These are phyloP conservation scores for Alternaria dauci DNA, from an alignment of 2,329 filamentous ascomycete genomes.

Conservation along the genomic window DNA sequence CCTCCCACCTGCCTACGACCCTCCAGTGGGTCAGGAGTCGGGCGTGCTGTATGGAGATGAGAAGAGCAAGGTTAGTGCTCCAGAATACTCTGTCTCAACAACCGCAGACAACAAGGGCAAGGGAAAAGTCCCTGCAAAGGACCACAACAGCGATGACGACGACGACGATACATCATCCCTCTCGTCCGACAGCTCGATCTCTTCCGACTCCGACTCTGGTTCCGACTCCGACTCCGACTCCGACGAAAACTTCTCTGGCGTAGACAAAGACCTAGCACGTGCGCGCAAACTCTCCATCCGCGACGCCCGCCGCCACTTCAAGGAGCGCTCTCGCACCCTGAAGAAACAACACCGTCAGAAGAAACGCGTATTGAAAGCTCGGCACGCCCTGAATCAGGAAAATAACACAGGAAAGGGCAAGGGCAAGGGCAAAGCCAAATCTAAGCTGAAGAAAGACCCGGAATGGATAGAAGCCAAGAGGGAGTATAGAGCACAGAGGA, in stretches of 20 bases:
- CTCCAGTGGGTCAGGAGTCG: conserved; percentile 28
- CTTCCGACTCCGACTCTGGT: conserved; percentile 12
- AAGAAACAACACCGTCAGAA: conserved; percentile 24
- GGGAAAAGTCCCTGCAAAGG: conserved; percentile 3
- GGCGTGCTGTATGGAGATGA: conserved; percentile 23
- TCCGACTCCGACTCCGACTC: conserved; percentile 26
- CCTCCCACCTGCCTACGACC: conserved; percentile 26
- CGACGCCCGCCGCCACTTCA: conserved; percentile 19
- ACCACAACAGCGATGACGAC: conserved; percentile 12
- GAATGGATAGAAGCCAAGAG: conserved; percentile 36
- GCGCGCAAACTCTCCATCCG: conserved; percentile 37
- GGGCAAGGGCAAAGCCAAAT: conserved; percentile 28
- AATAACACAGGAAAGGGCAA: conserved; percentile 8
- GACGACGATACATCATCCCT: conserved; percentile 32
- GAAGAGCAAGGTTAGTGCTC: conserved; percentile 4
- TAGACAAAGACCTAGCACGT: conserved; percentile 19
- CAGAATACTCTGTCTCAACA: not conserved
- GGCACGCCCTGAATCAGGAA: not conserved
- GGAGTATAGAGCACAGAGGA: conserved; percentile 34
- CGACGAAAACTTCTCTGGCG: conserved; percentile 21
- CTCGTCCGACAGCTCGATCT: conserved; percentile 32
- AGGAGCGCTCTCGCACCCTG: conserved; percentile 21
- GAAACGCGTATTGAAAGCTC: conserved; percentile 33
- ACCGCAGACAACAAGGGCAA: conserved; percentile 8
- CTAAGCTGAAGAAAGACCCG: conserved; percentile 29